Evolutionary conservation across 495 filamentous ascomycete genomes (phyloP), one percentile per base, ranked within the genome.

Genomic region (Podospora appendiculata): DNA sequence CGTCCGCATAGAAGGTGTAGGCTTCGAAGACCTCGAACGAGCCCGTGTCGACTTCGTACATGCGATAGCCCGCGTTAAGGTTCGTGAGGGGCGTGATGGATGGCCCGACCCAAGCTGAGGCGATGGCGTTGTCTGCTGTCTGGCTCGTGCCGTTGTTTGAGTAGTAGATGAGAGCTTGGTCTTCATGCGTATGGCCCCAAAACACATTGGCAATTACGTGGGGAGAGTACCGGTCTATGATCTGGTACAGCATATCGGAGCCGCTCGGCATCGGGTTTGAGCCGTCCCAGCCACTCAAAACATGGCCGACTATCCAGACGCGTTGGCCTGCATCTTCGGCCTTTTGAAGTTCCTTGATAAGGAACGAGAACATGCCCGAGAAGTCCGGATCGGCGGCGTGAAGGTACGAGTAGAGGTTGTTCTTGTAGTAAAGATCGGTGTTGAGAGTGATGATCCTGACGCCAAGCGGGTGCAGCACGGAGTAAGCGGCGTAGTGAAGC

Each of bases 251-350:
- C 41, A 79, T 66, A 44, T 79, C 70, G 1, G 75, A 75, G 1
- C 76, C 78, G 19, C 74, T 72, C 11, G 70, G 70, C 32, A 82
- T 57, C 9, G 73, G 68, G 44, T 77, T 78, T 3, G 61, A 57
- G 12, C 75, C 79, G 42, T 79, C 75, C 72, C 75, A 80, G 4
- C 78, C 78, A 8, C 64, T 65, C 10, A 70, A 68, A 17, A 79
- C 74, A 53, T 81, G 78, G 4, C 76, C 77, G 11, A 79, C 61
- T n/a, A 81, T 72, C 78, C 78, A 81, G 36, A 74, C 78, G 1
- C 76, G 70, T 46, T 81, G 74, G 6, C 64, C 61, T n/a, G 55
- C 58, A 35, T 77, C 74, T 53, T 81, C 78, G 43, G 77, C 77
- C 11, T 67, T 66, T 48, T 78, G 74, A 2, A 81, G 69, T 54